These are phyloP conservation scores for Mycena sp. DNA, from an alignment of 1,284 basidiomycete species.

Conservation along the genomic window DNA sequence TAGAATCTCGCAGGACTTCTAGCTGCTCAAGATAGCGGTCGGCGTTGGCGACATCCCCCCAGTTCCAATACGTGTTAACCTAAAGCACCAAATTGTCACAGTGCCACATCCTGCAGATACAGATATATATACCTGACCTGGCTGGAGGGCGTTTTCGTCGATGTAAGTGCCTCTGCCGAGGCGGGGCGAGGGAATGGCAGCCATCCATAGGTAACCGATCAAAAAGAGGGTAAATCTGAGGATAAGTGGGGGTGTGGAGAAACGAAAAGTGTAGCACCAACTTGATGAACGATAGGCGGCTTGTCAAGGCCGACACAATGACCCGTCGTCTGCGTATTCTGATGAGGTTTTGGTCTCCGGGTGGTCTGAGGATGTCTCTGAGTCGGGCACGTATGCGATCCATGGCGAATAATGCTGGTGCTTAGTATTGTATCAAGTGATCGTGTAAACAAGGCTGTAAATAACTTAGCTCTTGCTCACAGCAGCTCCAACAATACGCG, in stretches of 20 bases:
- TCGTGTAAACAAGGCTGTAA: neutral
- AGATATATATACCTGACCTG: slow-evolving; percentile 74
- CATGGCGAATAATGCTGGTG: no score
- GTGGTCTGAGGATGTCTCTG: slow-evolving; percentile 14
- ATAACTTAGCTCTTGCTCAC: neutral
- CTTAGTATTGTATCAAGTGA: slow-evolving; percentile 9
- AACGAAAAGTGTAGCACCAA: slow-evolving; percentile 29
- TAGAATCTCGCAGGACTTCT: slow-evolving; percentile 68
- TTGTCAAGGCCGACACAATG: slow-evolving; percentile 3
- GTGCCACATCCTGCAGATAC: neutral
- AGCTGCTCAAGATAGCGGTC: slow-evolving; percentile 80
- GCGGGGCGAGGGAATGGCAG: slow-evolving; percentile 69
- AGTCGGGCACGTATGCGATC: slow-evolving; percentile 20
- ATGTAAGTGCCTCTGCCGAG: slow-evolving; percentile 82
- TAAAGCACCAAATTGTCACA: no score
- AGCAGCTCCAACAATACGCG: no score
- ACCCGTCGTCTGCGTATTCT: slow-evolving; percentile 13
- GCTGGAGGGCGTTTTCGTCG: slow-evolving; percentile 94
- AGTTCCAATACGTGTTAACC: slow-evolving; percentile 90
- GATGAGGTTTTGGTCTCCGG: slow-evolving; percentile 23
- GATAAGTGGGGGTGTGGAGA: neutral
- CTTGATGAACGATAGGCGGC: slow-evolving; percentile 42
- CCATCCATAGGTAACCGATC: slow-evolving; percentile 79
- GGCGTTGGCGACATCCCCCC: slow-evolving; percentile 87
- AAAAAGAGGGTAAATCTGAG: slow-evolving; percentile 56